A percentile compares a stretch with the other conserved stretches of the same genome.
phyloP scores from a whole-genome alignment of 805 yeast genomes.

The Ogataea saltuana region DNA sequence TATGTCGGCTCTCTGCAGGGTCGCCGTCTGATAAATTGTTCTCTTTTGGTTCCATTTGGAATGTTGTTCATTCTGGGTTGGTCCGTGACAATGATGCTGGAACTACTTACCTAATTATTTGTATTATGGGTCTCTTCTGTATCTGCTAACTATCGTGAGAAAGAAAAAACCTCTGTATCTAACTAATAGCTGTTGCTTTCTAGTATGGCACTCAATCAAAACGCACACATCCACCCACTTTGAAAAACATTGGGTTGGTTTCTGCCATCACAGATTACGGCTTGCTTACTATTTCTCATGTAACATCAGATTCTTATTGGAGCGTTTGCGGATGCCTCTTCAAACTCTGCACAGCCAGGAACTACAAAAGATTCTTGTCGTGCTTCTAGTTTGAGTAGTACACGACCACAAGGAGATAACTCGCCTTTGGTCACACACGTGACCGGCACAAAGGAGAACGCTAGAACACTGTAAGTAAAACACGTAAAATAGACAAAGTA shows the following conservation, averaged over 20 bases:
- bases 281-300: slow-evolving; percentile 9
- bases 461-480: not conserved
- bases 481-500: slow-evolving; percentile 3
- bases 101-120: not conserved
- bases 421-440: no score
- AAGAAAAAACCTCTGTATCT: not conserved
- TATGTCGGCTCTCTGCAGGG: no score
- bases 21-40: no score
- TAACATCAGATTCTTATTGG: slow-evolving; percentile 17
- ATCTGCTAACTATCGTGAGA: not conserved
- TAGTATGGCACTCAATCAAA: no score
- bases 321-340: not conserved
- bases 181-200: no score
- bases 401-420: no score
- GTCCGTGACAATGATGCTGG: no score
- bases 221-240: not conserved
- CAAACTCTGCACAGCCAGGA: not conserved
- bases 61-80: no score
- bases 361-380: no score
- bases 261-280: slow-evolving; percentile 17
- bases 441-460: no score
- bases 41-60: no score
- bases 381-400: not conserved
- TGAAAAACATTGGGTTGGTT: slow-evolving; percentile 8
- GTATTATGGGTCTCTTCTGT: not conserved